Conservation (phyloP, 306 rosid species). For the Ormosia semicastrata region DNA sequence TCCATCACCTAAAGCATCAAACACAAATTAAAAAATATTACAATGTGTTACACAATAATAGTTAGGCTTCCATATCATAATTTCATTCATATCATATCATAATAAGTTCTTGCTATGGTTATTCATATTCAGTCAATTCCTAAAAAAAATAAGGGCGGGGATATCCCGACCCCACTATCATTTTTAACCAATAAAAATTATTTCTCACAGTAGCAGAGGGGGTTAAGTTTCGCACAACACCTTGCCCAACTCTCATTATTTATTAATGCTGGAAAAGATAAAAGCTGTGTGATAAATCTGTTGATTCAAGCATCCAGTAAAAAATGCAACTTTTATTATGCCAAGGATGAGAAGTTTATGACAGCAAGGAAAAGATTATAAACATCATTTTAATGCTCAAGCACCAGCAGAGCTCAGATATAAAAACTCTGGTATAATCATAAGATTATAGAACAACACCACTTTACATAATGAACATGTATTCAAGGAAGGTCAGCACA, state of each 20-base stretch:
- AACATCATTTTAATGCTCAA: slow-evolving; percentile 1
- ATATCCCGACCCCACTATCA: too few relatives aligned
- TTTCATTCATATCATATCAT: too few relatives aligned
- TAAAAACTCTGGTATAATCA: neutral
- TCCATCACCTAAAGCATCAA: too few relatives aligned
- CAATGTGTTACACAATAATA: too few relatives aligned
- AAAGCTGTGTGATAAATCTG: neutral
- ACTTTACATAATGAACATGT: neutral
- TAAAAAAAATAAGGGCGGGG: too few relatives aligned
- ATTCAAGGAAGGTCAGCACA: neutral
- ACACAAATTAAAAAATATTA: too few relatives aligned
- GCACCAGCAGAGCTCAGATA: slow-evolving; percentile 1
- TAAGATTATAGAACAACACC: neutral
- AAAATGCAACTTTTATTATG: neutral
- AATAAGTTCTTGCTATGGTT: too few relatives aligned
- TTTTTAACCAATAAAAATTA: too few relatives aligned
- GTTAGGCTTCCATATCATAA: too few relatives aligned
- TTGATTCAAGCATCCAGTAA: neutral
- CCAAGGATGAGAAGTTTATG: slow-evolving; percentile 17
- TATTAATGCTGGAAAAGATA: neutral
- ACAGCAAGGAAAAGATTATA: slow-evolving; percentile 2
- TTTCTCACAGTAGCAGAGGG: neutral
- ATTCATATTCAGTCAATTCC: too few relatives aligned
- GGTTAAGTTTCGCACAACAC: neutral
- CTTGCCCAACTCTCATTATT: neutral